These are phyloP conservation scores for Pilaira anomala DNA, from an alignment of 192 early-diverging fungal species.

Conservation along the genomic window DNA sequence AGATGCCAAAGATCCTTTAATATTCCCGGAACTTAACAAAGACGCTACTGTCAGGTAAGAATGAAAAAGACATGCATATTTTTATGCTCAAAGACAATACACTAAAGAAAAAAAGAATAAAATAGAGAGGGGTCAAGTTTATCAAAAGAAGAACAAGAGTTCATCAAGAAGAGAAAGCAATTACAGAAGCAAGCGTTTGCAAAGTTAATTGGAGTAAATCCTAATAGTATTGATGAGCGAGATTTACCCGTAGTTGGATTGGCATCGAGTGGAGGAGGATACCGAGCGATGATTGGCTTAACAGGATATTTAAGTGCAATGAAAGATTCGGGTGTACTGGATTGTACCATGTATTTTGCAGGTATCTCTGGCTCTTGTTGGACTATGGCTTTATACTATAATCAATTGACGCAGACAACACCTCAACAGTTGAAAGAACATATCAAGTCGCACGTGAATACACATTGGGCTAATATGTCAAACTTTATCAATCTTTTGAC, in stretches of 20 bases:
- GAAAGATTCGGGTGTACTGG: constrained; percentile 60
- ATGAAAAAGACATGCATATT: too few species aligned
- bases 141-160: constrained; percentile 46
- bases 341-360: constrained; percentile 70
- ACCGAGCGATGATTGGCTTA: constrained; percentile 77
- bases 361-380: constrained; percentile 66
- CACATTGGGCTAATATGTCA: constrained; percentile 46
- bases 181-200: constrained; percentile 65
- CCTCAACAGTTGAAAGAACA: constrained; percentile 35
- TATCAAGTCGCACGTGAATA: constrained; percentile 41
- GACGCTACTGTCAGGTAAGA: constrained; percentile 9
- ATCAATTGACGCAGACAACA: constrained; percentile 30
- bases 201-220: constrained; percentile 67
- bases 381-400: constrained; percentile 53
- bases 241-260: constrained; percentile 72
- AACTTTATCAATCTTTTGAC: constrained; percentile 22
- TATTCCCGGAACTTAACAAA: constrained; percentile 11
- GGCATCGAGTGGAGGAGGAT: constrained; percentile 81
- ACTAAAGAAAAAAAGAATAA: background rate
- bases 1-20: background rate
- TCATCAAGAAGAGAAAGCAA: constrained; percentile 44
- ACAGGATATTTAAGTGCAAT: constrained; percentile 66
- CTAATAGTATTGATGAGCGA: constrained; percentile 55
- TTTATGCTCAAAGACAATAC: too few species aligned
- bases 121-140: constrained; percentile 37